These are phyloP conservation scores for Pilasporangium apinafurcum DNA, from an alignment of 352 stramenopile genomes.

Conservation along the genomic window DNA sequence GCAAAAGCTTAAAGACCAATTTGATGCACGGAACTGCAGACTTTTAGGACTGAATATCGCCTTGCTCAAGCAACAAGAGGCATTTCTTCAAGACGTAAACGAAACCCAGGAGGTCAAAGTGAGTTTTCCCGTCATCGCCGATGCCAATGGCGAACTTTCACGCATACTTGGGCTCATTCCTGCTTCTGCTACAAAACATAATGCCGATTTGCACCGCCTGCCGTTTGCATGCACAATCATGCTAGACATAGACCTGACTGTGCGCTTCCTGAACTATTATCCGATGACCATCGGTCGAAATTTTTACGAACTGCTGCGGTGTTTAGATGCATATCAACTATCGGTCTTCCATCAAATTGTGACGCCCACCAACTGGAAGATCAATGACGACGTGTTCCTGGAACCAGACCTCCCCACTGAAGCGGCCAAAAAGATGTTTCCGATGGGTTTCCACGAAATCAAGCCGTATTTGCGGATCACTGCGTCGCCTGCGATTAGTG, in stretches of 20 bases:
- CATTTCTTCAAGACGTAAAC: conserved; percentile 69
- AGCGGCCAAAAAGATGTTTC: conserved; percentile 75
- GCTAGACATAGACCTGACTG: conserved; percentile 69
- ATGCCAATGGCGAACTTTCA: conserved; percentile 60
- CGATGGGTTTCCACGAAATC: conserved; percentile 78
- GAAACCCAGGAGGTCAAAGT: conserved; percentile 78
- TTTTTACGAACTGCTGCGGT: conserved; percentile 72
- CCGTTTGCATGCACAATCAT: conserved; percentile 64
- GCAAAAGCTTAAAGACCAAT: conserved; percentile 75
- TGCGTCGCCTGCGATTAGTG: conserved; percentile 50
- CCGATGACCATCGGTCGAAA: conserved; percentile 68
- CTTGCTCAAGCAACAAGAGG: conserved; percentile 29
- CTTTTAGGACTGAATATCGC: conserved; percentile 44
- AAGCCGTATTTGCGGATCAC: conserved; percentile 76
- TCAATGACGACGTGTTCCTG: conserved; percentile 84
- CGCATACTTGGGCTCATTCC: conserved; percentile 46
- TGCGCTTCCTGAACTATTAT: conserved; percentile 60
- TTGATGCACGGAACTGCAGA: conserved; percentile 68
- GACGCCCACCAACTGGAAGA: conserved; percentile 80
- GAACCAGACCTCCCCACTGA: conserved; percentile 53
- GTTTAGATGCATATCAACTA: conserved; percentile 67
- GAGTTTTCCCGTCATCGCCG: conserved; percentile 61
- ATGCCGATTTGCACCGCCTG: conserved; percentile 41
- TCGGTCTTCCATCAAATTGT: conserved; percentile 70
- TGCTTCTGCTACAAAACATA: conserved; percentile 29